Evolutionary conservation across 176 grass and related monocot species (phyloP).

Genomic region (Olyra latifolia): DNA sequence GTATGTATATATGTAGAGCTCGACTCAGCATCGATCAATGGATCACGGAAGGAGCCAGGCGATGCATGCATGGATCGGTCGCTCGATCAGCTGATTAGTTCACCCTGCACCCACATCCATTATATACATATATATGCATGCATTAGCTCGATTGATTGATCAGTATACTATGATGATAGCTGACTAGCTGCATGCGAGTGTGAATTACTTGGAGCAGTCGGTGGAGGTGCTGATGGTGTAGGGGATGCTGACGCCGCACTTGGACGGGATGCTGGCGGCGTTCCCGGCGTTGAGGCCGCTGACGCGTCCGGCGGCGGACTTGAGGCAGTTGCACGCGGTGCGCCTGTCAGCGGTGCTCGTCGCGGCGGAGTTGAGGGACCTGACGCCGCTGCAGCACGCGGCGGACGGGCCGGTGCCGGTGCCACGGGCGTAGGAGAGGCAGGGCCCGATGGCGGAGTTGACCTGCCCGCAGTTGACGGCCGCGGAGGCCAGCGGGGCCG

Average conservation of each 20-base stretch:
- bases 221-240: constrained; percentile 55
- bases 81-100: neutral
- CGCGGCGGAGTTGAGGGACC: constrained; percentile 8
- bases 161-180: no score
- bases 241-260: constrained; percentile 53
- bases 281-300: constrained; percentile 32
- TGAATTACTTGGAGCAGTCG: constrained; percentile 45
- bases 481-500: neutral
- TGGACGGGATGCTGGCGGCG: constrained; percentile 35
- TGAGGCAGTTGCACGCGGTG: constrained; percentile 44
- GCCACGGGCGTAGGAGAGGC: constrained; percentile 36
- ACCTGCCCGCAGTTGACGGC: constrained; percentile 44
- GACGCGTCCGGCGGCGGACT: neutral
- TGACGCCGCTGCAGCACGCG: constrained; percentile 38
- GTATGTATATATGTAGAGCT: neutral
- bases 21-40: neutral
- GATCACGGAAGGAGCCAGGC: no score
- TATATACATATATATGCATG: no score
- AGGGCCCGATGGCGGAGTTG: constrained; percentile 18
- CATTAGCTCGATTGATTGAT: neutral
- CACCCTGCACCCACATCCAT: constrained; percentile 9
- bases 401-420: constrained; percentile 2
- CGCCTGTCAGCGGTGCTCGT: constrained; percentile 31
- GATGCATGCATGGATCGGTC: neutral
- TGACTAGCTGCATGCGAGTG: no score